Percentiles rank a stretch among this genome's conserved stretches.
Evolutionary conservation across 2,329 filamentous ascomycete genomes (phyloP).

Genomic region (Monosporascus sp.): DNA sequence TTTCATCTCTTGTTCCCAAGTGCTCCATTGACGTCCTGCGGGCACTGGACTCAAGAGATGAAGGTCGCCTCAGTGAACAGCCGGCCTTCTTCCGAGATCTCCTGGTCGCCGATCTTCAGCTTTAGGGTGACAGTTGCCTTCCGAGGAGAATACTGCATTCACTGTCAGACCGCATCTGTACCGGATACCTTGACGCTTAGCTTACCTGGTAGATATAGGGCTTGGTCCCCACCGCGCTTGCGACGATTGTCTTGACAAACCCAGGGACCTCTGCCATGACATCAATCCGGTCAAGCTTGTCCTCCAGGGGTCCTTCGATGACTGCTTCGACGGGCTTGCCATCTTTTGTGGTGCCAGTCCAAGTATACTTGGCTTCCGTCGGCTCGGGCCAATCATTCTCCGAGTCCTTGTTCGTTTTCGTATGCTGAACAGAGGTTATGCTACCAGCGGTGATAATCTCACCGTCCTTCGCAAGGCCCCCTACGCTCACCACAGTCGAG

Average conservation of each 20-base stretch:
- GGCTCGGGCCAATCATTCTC: constrained; percentile 90
- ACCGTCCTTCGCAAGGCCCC: constrained; percentile 74
- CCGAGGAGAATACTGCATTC: constrained; percentile 62
- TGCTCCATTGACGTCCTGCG: background rate
- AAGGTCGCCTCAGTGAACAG: constrained; percentile 94
- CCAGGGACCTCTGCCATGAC: constrained; percentile 95
- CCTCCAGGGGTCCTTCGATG: constrained; percentile 63
- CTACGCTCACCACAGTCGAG: constrained; percentile 75
- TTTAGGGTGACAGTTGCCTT: constrained; percentile 65
- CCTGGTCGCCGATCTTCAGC: constrained; percentile 77
- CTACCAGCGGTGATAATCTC: constrained; percentile 72
- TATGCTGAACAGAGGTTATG: constrained; percentile 62
- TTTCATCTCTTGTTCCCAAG: background rate
- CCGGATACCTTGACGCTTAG: background rate
- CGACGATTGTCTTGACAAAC: constrained; percentile 92
- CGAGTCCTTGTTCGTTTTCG: constrained; percentile 62
- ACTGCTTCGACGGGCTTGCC: constrained; percentile 66
- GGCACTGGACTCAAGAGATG: constrained; percentile 54
- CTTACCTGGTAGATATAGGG: constrained; percentile 94
- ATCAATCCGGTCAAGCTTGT: constrained; percentile 76
- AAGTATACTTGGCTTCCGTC: constrained; percentile 66
- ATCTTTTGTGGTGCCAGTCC: constrained; percentile 73
- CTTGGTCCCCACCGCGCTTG: constrained; percentile 81
- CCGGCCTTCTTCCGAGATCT: constrained; percentile 69
- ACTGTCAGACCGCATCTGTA: constrained; percentile 15